Conservation (phyloP, 148 eudicot genomes). For the Fagopyrum homotropicum region DNA sequence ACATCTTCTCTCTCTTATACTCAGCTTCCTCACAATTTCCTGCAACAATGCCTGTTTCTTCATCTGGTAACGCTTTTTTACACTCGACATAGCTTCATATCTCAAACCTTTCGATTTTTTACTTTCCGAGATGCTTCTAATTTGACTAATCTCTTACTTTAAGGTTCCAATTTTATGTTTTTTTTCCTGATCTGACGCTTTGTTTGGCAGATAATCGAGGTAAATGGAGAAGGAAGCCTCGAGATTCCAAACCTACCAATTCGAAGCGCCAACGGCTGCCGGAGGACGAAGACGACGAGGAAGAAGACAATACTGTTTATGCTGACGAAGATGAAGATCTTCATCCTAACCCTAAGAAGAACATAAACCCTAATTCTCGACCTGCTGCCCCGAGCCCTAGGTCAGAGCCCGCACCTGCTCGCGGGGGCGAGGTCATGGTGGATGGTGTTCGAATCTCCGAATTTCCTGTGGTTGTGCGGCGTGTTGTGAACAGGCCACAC, state of each 20-base stretch:
- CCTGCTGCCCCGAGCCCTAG: conserved; percentile 6
- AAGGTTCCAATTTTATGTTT: not conserved
- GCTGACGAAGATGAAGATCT: conserved; percentile 44
- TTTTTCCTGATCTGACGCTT: not conserved
- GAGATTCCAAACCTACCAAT: conserved; percentile 34
- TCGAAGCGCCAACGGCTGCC: conserved; percentile 38
- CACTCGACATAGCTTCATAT: not conserved
- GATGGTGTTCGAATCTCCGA: conserved; percentile 42
- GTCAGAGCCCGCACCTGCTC: conserved; percentile 15
- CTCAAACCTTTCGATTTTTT: not conserved
- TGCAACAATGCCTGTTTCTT: conserved; percentile 67
- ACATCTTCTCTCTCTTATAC: conserved; percentile 4
- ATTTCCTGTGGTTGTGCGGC: conserved; percentile 54
- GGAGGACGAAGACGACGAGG: conserved; percentile 42
- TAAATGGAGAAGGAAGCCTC: conserved; percentile 65
- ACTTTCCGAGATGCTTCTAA: not conserved
- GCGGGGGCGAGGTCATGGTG: conserved; percentile 43
- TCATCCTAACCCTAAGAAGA: conserved; percentile 33
- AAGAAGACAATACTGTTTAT: conserved; percentile 46
- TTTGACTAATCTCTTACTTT: not conserved
- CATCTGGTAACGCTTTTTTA: conserved; percentile 45
- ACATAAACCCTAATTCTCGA: conserved; percentile 10
- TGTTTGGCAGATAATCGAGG: conserved; percentile 39
- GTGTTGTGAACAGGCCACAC: conserved; percentile 43
- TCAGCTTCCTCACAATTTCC: conserved; percentile 16